Base-by-base conservation (phyloP, 2,329 filamentous ascomycete genomes). In the Parasarocladium wereldwijsianum region DNA sequence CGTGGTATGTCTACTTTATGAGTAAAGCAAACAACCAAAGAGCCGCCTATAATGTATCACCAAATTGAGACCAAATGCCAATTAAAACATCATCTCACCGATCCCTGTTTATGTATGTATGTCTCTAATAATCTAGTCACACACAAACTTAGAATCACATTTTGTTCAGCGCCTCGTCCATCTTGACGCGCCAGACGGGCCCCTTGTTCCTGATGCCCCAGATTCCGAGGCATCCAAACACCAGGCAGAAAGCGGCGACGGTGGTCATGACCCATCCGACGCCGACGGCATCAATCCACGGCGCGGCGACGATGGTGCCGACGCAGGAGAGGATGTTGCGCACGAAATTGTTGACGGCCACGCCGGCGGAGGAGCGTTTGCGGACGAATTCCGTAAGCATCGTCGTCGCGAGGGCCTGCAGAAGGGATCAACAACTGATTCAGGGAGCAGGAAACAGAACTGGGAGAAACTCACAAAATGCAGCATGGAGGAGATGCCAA, bases 301-400 rank as follows among this genome's bases (percentile, higher is more conserved):
- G 81, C 36, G 76, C 66, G 0, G 76, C 70, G 12, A 85, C 67
- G 18, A 86, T 51, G 24, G 67, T 66, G 8, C 78, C 81, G 1
- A 82, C 62, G 36, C 77, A 85, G 29, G 69, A 74, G 42, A 85
- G 75, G 22, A 85, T 81, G 41, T 87, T 90, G 27, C 82, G 61
- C 30, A 82, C 62, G 43, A 87, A 82, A 46, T 87, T 87, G 51
- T 87, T 86, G 24, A 86, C 60, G 0, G 82, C 83, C 3, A 87
- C 78, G 1, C 80, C 81, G 8, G 69, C 69, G 4, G 73, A 79
- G 29, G 75, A 76, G 37, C 66, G 64, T 24, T 70, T 64, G 10
- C 79, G 79, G 62, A 87, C 76, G 45, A 87, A 85, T 45, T 90
- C 82, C 0, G 82, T 87, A 39, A 90, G 58, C 78, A 90, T 85